Evolutionary conservation across 2,329 filamentous ascomycete species (phyloP), one percentile per base, ranked within the genome.

Genomic region (Clarireedia hainanense): DNA sequence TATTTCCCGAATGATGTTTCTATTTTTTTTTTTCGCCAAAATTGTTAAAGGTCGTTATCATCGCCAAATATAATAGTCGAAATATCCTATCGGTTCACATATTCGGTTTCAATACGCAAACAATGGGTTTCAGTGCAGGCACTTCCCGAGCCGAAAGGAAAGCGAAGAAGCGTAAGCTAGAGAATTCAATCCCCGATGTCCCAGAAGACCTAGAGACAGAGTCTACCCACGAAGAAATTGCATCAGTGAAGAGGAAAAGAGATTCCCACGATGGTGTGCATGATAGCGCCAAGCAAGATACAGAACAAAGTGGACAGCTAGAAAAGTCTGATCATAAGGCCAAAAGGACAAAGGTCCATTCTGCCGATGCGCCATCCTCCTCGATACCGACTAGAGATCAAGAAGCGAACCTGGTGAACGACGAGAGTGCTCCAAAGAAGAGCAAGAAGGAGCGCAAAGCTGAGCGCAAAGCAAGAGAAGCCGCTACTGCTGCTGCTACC

Each of bases 381-480:
- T 24, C 20, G 4, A 5, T 20, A 14, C 26, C 17, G n/a, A 39
- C 23, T 30, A 6, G 20, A 15, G 46, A 23, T 20, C 40, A 17
- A 49, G 57, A 43, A 42, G 20, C 30, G 4, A 59, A 57, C 43
- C 26, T 4, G 48, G 54, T 15, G 47, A 61, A 57, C 52, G 43
- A 67, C 53, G 63, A 66, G 55, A 68, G 60, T 45, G 55, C 58
- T 40, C 63, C 60, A 9, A 68, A 67, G 58, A 71, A 71, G 60
- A 65, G 66, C 37, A 69, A 70, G 61, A 71, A 71, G 60, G 70
- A 69, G 54, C 63, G 68, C 46, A 64, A 70, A 30, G 65, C 68
- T 12, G 68, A 70, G 58, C 65, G 64, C 47, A 69, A 65, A 63
- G 64, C 67, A 27, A 66, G 67, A 34, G 64, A 71, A 52, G 61